Evolutionary conservation across 352 stramenopile species (phyloP), one percentile per base, ranked within the genome.

Genomic region (Globisporangium cylindrosporum): DNA sequence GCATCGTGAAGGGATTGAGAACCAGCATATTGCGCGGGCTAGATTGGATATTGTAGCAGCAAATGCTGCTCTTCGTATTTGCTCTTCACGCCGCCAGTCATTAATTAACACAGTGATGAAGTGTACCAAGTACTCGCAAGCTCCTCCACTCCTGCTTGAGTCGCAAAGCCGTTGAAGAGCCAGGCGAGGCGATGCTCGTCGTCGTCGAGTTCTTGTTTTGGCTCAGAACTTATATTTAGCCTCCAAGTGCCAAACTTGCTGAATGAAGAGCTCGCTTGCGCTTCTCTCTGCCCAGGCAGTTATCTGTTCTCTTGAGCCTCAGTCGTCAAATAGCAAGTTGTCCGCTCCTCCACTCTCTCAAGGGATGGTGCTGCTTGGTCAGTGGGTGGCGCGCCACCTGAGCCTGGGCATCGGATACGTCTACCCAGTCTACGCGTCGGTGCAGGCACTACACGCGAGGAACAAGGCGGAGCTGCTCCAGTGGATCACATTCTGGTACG

Each of bases 381-480:
- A 71, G 10, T 84, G 81, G 59, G 71, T 67, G 0, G 79, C 78
- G 38, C 73, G 79, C 0, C 82, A 88, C n/a, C 49, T 87, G 41
- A 82, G 80, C 29, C 70, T 91, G 67, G 81, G 62, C 1, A 65
- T 93, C 18, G 85, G 81, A 12, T 86, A 82, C 49, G 62, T 88
- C 4, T 93, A 89, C 61, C 82, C 85, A 4, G 61, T 93, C 36
- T 90, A 90, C 66, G 81, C 80, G 59, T 91, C 82, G 9, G 77
- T 76, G 4, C 70, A 81, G 22, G 80, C 80, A 4, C 61, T 91
- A 9, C 73, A 62, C 3, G 74, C 66, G 1, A 69, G 76, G 58
- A 72, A 78, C 27, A 78, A 86, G 60, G 71, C 80, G 20, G 81
- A 93, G 59, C 69, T 90, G 22, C 56, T 84, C 66, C 80, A 88